phyloP scores from a whole-genome alignment of 2,329 filamentous ascomycete genomes.

The Tolypocladium endophyticum region DNA sequence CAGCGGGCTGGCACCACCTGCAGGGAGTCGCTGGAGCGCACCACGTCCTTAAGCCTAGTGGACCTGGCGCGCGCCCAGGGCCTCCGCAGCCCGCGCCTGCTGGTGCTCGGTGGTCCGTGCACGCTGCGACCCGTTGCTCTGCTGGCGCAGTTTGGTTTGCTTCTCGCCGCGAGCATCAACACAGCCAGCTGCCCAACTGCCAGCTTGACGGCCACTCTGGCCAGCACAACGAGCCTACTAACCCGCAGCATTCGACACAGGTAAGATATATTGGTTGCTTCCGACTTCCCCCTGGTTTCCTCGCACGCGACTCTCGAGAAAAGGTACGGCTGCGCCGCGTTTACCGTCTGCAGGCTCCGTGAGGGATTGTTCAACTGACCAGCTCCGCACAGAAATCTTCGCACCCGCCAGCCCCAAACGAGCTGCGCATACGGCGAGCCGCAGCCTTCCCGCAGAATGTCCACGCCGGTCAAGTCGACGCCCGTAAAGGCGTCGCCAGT shows the following conservation, averaged over 20 bases:
- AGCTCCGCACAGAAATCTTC: neutral
- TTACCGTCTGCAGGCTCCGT: neutral
- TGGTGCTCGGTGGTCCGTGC: conserved; percentile 3
- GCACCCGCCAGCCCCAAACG: neutral
- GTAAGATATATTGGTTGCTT: neutral
- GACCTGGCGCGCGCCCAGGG: neutral
- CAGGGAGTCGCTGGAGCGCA: conserved; percentile 1
- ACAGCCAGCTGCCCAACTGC: conserved; percentile 15
- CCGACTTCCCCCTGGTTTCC: no score
- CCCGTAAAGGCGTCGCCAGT: conserved; percentile 29
- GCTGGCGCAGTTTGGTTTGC: neutral
- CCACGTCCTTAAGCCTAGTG: neutral
- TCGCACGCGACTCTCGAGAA: neutral
- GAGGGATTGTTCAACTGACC: neutral
- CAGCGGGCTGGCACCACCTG: neutral
- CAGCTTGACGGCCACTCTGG: conserved; percentile 18
- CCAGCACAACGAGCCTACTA: conserved; percentile 16
- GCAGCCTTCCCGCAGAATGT: conserved; percentile 11
- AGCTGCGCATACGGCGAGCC: neutral
- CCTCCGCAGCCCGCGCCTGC: neutral
- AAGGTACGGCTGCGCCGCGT: neutral
- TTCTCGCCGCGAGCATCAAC: conserved; percentile 19
- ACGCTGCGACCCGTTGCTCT: neutral
- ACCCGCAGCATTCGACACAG: conserved; percentile 12
- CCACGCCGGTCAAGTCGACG: conserved; percentile 21